phyloP scores from a whole-genome alignment of 306 rosid species.

The Medicago truncatula region DNA sequence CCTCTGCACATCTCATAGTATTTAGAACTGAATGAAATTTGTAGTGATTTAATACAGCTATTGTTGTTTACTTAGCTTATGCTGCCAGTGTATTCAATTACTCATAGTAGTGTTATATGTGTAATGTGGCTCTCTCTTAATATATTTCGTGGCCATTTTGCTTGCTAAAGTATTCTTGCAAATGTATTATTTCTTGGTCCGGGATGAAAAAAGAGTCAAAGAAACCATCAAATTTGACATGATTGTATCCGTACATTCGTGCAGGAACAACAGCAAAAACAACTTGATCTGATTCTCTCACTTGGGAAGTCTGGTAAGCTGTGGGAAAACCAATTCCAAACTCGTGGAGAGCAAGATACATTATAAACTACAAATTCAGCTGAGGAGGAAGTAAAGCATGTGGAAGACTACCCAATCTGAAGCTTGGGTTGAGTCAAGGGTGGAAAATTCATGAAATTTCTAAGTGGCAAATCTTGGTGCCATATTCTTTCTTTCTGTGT shows the following conservation, averaged over 20 bases:
- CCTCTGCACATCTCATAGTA: neutral
- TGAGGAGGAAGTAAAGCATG: constrained; percentile 21
- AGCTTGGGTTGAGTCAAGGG: constrained; percentile 17
- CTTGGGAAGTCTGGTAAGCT: constrained; percentile 64
- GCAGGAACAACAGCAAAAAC: constrained; percentile 89
- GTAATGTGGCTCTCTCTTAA: neutral
- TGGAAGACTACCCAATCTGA: neutral
- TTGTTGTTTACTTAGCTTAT: too few species aligned
- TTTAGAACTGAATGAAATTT: neutral
- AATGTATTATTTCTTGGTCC: neutral
- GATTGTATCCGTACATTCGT: constrained; percentile 23
- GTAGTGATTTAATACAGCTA: too few species aligned
- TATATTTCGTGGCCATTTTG: neutral
- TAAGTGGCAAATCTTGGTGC: constrained; percentile 16
- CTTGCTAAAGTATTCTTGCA: too few species aligned
- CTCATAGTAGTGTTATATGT: neutral
- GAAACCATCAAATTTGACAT: constrained; percentile 7
- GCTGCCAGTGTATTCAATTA: too few species aligned
- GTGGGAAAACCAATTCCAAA: constrained; percentile 56
- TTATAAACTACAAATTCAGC: constrained; percentile 43
- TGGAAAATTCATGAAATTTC: constrained; percentile 26
- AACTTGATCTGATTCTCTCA: constrained; percentile 78
- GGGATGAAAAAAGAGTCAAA: neutral
- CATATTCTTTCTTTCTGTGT: constrained; percentile 24
- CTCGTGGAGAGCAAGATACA: constrained; percentile 38